Base-by-base conservation (phyloP, 306 rosid species). In the Delonix regia region DNA sequence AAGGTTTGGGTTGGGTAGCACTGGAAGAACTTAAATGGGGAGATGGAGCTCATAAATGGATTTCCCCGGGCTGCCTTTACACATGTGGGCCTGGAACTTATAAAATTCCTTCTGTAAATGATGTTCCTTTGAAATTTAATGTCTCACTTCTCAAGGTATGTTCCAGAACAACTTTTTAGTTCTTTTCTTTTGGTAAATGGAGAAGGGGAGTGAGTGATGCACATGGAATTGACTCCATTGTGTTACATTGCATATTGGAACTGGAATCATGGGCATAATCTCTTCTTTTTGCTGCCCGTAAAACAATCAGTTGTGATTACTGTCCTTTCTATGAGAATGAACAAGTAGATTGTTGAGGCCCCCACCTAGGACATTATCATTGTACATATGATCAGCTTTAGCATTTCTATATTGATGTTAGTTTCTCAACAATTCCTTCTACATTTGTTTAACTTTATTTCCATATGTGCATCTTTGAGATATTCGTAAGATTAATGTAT, bases 1-100 rank as follows among this genome's bases (percentile, higher is more conserved):
- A 95, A 88, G 99, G 98, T 79, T 76, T 92, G 87, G 99, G 99
- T 78, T 95, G 99, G 99, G 90, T 83, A 41, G 97, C 98, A 57
- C 83, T 95, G 62, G 98, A 95, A 85, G 99, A 95, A 68, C 92
- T 95, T 25, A 95, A 95, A 81, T 91, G 99, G 99, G 99, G 99
- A 57, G 99, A 95, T 86, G 85, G 83, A 76, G 97, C 97, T 41
- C 98, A 95, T 86, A 88, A 84, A 80, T 92, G 99, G 99, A 71
- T 95, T 55, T 82, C 84, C 25, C 83, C 97, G 2, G 98, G 99
- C 25, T 68, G 80, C 72, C 94, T 95, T 55, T 85, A 83, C 82
- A 95, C 99, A 4, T 78, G 86, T 44, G 98, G 98, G 22, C 99
- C 98, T 13, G 97, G 99, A 84, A 86, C 88, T 74, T 92, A 92